Base-by-base conservation (phyloP, 768 basidiomycete genomes). In the Boletus subcaerulescens region DNA sequence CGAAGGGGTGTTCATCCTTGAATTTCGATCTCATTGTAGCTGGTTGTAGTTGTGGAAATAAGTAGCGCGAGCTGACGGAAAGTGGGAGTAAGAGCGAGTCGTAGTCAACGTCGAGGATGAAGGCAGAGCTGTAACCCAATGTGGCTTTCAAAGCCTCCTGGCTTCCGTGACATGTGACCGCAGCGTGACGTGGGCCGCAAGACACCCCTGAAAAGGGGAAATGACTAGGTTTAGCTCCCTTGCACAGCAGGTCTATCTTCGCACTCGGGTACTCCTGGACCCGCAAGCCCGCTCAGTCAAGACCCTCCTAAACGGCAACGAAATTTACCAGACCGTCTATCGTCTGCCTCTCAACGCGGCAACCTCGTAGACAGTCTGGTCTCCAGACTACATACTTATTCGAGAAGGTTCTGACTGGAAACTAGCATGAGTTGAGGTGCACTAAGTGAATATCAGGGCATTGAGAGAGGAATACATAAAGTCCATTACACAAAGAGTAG, bases 1-100 rank as follows among this genome's bases (percentile, higher is more conserved):
- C 96, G 72, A 98, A 98, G 58, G 93, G 93, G 74, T 99, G 96
- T 76, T 98, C 96, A 76, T 98, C 96, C 86, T 94, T 95, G 80
- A 95, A 95, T 77, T 94, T 94, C 69, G 92, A 93, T 74, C 91
- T 85, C 91, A 93, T 93, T 55, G 77, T 65, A 53, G 29, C 32
- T 49, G 31, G 17, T 5, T 56, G 32, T 12, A 46, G 54, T 59
- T 50, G 44, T 18, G n/a, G 42, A 52, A 20, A 9, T 26, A 47
- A 48, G 58, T 52, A 41, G 42, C 29, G 43, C 47, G 38, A 45
- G 49, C 26, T 55, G 51, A 50, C 35, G 18, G 45, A 17, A 46
- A 55, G 48, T 56, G 43, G 56, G 54, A 45, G 50, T 40, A 35
- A 53, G 54, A 45, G 52, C 51, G 46, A 52, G 56, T 61, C 43